Evolutionary conservation across 2,329 filamentous ascomycete species (phyloP).

Genomic region (Lachnellula willkommii): DNA sequence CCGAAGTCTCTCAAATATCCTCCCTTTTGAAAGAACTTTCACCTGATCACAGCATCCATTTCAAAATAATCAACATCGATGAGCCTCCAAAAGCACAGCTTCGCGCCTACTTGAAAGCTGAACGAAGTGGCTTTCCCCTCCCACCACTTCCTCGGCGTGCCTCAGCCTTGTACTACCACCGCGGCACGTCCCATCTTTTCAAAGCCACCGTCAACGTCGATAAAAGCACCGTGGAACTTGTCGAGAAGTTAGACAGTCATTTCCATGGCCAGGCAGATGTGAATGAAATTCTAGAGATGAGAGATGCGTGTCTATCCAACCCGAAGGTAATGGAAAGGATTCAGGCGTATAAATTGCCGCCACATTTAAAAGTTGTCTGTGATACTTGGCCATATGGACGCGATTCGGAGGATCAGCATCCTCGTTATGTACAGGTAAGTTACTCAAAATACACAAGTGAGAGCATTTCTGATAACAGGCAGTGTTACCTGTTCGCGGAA

Average conservation of each 20-base stretch:
- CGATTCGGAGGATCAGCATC: constrained; percentile 19
- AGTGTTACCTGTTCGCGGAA: constrained; percentile 25
- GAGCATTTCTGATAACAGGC: not conserved
- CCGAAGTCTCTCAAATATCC: constrained; percentile 19
- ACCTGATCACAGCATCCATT: constrained; percentile 18
- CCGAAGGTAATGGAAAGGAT: constrained; percentile 18
- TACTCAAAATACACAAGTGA: not conserved
- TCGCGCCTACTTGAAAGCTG: constrained; percentile 15
- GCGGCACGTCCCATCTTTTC: constrained; percentile 20
- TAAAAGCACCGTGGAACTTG: constrained; percentile 9
- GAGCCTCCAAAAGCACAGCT: constrained; percentile 22
- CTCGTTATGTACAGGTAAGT: constrained; percentile 23
- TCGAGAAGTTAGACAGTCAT: constrained; percentile 16
- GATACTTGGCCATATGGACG: constrained; percentile 27
- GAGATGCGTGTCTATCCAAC: constrained; percentile 20
- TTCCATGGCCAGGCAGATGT: constrained; percentile 24
- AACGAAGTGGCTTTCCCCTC: constrained; percentile 14
- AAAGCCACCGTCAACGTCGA: constrained; percentile 19
- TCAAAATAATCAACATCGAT: constrained; percentile 21
- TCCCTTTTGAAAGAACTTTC: constrained; percentile 15
- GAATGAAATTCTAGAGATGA: constrained; percentile 20
- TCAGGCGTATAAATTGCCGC: constrained; percentile 18
- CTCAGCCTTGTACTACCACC: constrained; percentile 21
- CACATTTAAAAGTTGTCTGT: constrained; percentile 17
- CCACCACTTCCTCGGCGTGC: constrained; percentile 11